Conservation (phyloP, 2,329 filamentous ascomycete genomes). For the Hypoxylon sp. region DNA sequence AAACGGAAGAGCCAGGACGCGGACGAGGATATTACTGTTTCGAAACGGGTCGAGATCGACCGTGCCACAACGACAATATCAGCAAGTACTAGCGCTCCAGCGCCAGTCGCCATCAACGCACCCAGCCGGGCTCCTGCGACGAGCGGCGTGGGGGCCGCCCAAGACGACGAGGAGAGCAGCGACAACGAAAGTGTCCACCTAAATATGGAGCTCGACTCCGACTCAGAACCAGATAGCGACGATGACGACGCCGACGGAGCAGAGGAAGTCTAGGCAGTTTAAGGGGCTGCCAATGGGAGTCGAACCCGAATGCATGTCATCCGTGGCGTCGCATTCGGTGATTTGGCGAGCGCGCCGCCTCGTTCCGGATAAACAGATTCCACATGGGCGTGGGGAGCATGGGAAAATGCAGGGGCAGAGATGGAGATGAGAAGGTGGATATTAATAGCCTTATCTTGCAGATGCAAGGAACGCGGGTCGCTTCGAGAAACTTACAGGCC, state of each 20-base stretch:
- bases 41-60: slow-evolving; percentile 58
- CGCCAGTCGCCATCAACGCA: slow-evolving; percentile 23
- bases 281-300: slow-evolving; percentile 27
- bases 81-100: slow-evolving; percentile 4
- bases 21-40: slow-evolving; percentile 50
- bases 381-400: slow-evolving; percentile 16
- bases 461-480: slow-evolving; percentile 35
- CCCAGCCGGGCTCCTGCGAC: slow-evolving; percentile 20
- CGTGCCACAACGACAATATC: slow-evolving; percentile 13
- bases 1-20: slow-evolving; percentile 60
- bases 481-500: slow-evolving; percentile 15
- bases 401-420: neutral
- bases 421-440: neutral
- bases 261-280: slow-evolving; percentile 14
- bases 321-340: slow-evolving; percentile 33
- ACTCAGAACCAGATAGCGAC: slow-evolving; percentile 55
- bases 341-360: slow-evolving; percentile 20
- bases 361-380: slow-evolving; percentile 38
- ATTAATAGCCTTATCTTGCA: slow-evolving; percentile 34
- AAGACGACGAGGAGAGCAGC: slow-evolving; percentile 59
- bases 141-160: neutral
- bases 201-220: slow-evolving; percentile 68
- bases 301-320: slow-evolving; percentile 22
- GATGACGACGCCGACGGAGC: slow-evolving; percentile 33
- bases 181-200: slow-evolving; percentile 68